Base-by-base conservation (phyloP, 2,329 filamentous ascomycete species). In the Sclerotiophoma versabilis region DNA sequence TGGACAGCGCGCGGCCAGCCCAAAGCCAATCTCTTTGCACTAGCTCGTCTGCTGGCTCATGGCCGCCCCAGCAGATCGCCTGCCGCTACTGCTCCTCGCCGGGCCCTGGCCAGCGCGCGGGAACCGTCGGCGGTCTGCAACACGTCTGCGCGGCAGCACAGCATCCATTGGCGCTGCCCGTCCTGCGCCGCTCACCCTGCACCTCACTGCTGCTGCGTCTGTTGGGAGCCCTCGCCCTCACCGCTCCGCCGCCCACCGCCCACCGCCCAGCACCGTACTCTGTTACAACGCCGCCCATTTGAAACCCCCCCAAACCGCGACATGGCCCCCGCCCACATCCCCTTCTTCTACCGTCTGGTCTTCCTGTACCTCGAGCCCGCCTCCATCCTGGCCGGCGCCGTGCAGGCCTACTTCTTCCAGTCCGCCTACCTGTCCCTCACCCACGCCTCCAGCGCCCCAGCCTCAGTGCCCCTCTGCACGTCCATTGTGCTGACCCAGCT, bases 331-430 rank as follows among this genome's bases (percentile, higher is more conserved):
- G 77, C 78, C 25, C 39, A 71, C 49, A 81, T 90, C 30, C 88
- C 88, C 19, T 63, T 82, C 29, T 62, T 80, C 58, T 93, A 93
- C 77, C 83, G 83, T 53, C 64, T 87, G 69, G 91, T 93, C 79
- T 93, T 93, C 77, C 84, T 92, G 58, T 81, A 87, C 69, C 78
- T 93, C 66, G 90, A 93, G 74, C 84, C 84, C 17, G 49, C 83
- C 54, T 80, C 80, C 46, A 81, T 83, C 39, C 68, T 84, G 7
- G 68, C 78, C 2, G 84, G 84, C 23, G 82, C 83, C 54, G 79
- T 81, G 68, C 81, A 78, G 66, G 83, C 83, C 44, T 76, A 79
- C 64, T 80, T 80, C 66, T 71, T 75, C 48, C 83, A 82, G 47
- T 59, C 71, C 20, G 74, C 73, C 19, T 93, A 92, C 75, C 84